Conservation (phyloP, 2,329 filamentous ascomycete genomes). For the Aspergillus carbonarius region DNA sequence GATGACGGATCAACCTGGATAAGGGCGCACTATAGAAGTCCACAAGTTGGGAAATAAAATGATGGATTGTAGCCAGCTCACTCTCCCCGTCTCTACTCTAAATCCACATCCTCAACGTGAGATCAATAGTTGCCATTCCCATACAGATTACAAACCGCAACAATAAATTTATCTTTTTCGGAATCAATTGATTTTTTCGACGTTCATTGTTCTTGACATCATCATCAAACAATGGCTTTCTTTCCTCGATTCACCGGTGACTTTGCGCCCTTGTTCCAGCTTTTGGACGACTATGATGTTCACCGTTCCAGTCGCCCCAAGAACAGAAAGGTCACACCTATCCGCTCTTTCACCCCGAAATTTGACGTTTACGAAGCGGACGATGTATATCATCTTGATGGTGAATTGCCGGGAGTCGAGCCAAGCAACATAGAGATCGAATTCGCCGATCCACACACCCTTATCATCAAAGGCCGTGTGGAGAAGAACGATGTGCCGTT, state of each 20-base stretch:
- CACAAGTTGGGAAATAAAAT: conserved; percentile 17
- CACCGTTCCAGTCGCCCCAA: conserved; percentile 28
- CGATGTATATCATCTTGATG: conserved; percentile 45
- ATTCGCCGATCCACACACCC: conserved; percentile 46
- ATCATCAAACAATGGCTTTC: conserved; percentile 36
- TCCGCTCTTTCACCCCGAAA: conserved; percentile 37
- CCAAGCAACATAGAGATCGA: conserved; percentile 48
- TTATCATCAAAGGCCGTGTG: conserved; percentile 44
- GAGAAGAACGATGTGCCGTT: conserved; percentile 29
- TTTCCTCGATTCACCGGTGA: conserved; percentile 37
- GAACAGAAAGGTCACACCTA: conserved; percentile 14
- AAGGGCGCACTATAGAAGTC: conserved; percentile 18
- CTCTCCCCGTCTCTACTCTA: not conserved
- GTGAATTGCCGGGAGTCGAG: conserved; percentile 46
- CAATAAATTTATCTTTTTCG: not conserved
- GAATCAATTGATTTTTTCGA: not conserved
- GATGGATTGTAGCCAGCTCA: not conserved
- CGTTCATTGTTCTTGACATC: not conserved
- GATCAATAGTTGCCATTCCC: not conserved
- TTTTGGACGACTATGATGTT: conserved; percentile 44
- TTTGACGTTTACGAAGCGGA: conserved; percentile 48
- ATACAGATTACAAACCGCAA: not conserved
- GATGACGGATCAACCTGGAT: conserved; percentile 3
- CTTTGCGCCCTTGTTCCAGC: conserved; percentile 43
- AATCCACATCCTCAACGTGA: conserved; percentile 7